Percentiles rank a stretch among this genome's conserved stretches.
Evolutionary conservation across 805 yeast species (phyloP).

Genomic region (Kuraishia piskuri): DNA sequence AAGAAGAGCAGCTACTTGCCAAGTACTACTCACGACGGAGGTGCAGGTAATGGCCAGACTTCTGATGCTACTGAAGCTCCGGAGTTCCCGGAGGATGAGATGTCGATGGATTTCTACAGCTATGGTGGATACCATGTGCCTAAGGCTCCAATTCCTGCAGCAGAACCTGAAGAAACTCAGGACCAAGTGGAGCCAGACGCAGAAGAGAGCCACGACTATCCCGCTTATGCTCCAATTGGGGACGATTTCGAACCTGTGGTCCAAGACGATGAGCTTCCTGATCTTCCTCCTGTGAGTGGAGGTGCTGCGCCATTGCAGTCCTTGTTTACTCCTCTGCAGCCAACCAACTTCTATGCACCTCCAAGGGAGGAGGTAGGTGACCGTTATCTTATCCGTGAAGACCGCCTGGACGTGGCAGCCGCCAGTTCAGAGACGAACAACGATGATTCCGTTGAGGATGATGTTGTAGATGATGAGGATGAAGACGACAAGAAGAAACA

Average conservation of each 20-base stretch:
- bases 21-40: neutral
- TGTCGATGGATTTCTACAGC: constrained; percentile 17
- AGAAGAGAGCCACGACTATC: constrained; percentile 4
- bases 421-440: constrained; percentile 23
- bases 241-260: constrained; percentile 4
- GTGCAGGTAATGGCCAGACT: constrained; percentile 2
- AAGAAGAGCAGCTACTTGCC: neutral
- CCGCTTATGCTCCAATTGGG: constrained; percentile 2
- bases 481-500: constrained; percentile 14
- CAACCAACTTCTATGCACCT: neutral
- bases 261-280: constrained; percentile 1
- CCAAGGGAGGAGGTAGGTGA: neutral
- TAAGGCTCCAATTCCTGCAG: constrained; percentile 3
- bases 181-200: neutral
- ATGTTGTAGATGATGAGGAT: constrained; percentile 33
- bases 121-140: constrained; percentile 23
- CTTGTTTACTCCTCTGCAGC: constrained; percentile 1
- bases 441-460: constrained; percentile 39
- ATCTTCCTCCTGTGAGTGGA: neutral
- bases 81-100: neutral
- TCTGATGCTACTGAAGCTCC: constrained; percentile 7
- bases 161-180: constrained; percentile 1
- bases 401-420: constrained; percentile 19
- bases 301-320: neutral
- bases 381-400: too few species aligned